phyloP scores from a whole-genome alignment of 495 filamentous ascomycete species.

The Penicillium dipodomyicola region DNA sequence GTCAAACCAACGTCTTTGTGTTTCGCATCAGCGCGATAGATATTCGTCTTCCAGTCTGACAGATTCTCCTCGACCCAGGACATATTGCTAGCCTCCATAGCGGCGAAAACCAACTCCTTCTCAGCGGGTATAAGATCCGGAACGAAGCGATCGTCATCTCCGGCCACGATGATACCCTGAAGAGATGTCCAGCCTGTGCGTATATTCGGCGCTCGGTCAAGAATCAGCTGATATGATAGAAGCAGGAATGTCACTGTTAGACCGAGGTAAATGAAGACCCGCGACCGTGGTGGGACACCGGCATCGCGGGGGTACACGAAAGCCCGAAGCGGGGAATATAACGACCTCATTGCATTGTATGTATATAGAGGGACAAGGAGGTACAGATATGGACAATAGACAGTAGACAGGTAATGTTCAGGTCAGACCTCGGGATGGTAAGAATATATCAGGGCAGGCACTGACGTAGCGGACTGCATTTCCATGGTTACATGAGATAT shows the following conservation, averaged over 20 bases:
- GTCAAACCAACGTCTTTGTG: constrained; percentile 31
- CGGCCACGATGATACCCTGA: neutral
- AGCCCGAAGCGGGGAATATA: neutral
- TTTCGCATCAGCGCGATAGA: constrained; percentile 52
- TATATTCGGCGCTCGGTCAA: constrained; percentile 13
- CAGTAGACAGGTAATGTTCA: neutral
- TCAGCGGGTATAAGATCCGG: neutral
- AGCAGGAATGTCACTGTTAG: constrained; percentile 19
- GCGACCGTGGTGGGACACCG: constrained; percentile 8
- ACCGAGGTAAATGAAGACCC: constrained; percentile 19
- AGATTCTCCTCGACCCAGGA: constrained; percentile 32
- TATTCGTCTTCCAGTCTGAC: constrained; percentile 39
- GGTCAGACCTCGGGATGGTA: neutral
- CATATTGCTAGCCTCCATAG: constrained; percentile 26
- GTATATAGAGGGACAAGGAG: neutral
- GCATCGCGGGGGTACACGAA: constrained; percentile 1
- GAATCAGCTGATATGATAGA: constrained; percentile 25
- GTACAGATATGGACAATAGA: neutral
- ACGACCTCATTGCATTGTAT: constrained; percentile 13
- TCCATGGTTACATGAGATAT: constrained; percentile 7
- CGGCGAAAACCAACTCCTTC: constrained; percentile 31
- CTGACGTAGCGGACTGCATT: constrained; percentile 9
- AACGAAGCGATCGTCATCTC: neutral
- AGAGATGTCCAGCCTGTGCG: constrained; percentile 1
- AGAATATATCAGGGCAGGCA: neutral